phyloP scores from a whole-genome alignment of 768 basidiomycete genomes.

The Lyophyllum shimeji region DNA sequence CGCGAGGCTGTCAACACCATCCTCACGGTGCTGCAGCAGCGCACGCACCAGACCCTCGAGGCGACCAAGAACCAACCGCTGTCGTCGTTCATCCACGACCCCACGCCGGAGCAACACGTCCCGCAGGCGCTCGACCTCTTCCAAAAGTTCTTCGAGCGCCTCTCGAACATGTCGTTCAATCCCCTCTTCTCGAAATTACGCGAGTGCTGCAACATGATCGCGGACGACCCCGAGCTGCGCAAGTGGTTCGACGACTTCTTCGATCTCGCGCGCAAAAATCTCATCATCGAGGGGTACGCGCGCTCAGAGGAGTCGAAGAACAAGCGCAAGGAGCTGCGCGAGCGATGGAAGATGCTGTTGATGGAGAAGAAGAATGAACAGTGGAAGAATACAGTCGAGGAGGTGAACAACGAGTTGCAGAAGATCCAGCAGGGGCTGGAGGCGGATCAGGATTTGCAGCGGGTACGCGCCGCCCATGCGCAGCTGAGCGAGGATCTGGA shows the following conservation, averaged over 20 bases:
- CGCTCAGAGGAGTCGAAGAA: slow-evolving; percentile 46
- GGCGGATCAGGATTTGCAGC: slow-evolving; percentile 49
- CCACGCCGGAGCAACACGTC: slow-evolving; percentile 62
- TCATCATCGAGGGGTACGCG: slow-evolving; percentile 53
- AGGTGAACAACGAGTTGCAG: slow-evolving; percentile 42
- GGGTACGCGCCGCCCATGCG: slow-evolving; percentile 45
- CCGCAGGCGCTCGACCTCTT: slow-evolving; percentile 49
- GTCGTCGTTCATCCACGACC: slow-evolving; percentile 57
- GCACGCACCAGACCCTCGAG: slow-evolving; percentile 54
- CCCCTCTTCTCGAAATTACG: slow-evolving; percentile 43
- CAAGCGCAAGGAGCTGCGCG: slow-evolving; percentile 43
- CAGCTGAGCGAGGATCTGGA: slow-evolving; percentile 51
- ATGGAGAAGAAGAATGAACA: slow-evolving; percentile 44
- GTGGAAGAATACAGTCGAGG: slow-evolving; percentile 52
- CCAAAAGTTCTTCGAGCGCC: slow-evolving; percentile 49
- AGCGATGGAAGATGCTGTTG: slow-evolving; percentile 49
- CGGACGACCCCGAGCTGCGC: slow-evolving; percentile 52
- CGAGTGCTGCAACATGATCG: slow-evolving; percentile 45
- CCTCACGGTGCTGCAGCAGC: slow-evolving; percentile 56
- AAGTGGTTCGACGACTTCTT: slow-evolving; percentile 58
- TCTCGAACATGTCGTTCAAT: slow-evolving; percentile 53
- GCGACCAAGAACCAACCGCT: slow-evolving; percentile 47
- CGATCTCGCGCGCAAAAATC: slow-evolving; percentile 38
- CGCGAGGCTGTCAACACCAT: slow-evolving; percentile 55
- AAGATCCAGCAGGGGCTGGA: slow-evolving; percentile 46